Evolutionary conservation across 139 green algal species (phyloP).

Genomic region (Ettlia oleoabundans): DNA sequence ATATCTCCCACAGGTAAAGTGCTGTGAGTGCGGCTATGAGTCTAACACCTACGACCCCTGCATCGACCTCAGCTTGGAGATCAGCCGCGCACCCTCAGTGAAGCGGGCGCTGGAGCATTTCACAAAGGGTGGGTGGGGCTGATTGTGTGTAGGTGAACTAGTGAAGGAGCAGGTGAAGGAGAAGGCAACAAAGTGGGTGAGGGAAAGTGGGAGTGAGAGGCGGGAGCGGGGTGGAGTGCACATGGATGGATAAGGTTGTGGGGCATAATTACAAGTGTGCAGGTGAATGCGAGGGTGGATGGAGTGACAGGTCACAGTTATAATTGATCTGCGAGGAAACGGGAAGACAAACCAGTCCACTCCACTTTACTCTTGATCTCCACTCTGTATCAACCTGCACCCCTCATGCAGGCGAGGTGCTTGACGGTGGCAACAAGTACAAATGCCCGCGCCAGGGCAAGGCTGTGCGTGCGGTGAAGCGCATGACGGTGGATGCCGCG

Average conservation of each 20-base stretch:
- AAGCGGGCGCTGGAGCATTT: slow-evolving; percentile 73
- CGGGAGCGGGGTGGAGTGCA: too few relatives aligned
- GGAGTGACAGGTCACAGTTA: too few relatives aligned
- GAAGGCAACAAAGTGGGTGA: too few relatives aligned
- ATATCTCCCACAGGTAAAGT: slow-evolving; percentile 75
- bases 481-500: slow-evolving; percentile 78
- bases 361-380: too few relatives aligned
- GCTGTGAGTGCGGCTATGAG: slow-evolving; percentile 80
- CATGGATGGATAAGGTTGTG: too few relatives aligned
- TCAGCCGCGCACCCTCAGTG: slow-evolving; percentile 71
- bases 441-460: slow-evolving; percentile 77
- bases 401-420: slow-evolving; percentile 56
- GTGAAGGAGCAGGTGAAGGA: neutral
- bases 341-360: too few relatives aligned
- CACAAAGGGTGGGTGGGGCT: slow-evolving; percentile 46
- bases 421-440: slow-evolving; percentile 93
- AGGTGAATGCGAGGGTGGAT: too few relatives aligned
- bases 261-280: too few relatives aligned
- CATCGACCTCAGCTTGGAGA: slow-evolving; percentile 92
- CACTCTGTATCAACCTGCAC: neutral
- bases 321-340: too few relatives aligned
- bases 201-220: too few relatives aligned
- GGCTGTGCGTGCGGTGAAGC: slow-evolving; percentile 79
- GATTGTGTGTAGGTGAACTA: neutral
- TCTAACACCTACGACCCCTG: slow-evolving; percentile 90